Base-by-base conservation (phyloP, 1,284 basidiomycete species). In the Ceratobasidium sp. region DNA sequence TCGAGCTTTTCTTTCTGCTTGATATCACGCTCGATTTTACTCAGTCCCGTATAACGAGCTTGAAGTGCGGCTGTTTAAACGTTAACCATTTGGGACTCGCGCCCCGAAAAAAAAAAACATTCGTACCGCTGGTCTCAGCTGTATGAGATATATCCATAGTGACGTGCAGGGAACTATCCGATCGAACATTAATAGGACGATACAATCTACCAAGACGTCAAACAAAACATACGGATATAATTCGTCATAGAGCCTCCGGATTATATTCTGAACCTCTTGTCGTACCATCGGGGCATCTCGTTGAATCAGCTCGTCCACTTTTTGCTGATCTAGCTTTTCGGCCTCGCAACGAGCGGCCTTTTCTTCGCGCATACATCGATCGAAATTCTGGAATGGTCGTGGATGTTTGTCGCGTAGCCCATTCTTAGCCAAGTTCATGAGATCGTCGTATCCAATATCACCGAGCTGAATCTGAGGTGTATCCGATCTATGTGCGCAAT, bases 251-350 rank as follows among this genome's bases (percentile, higher is more conserved):
- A 46, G 40, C 17, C 28, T 50, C 23, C 75, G 64, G 23, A 77
- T 48, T 10, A 68, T 48, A 42, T 68, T 57, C 26, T 59, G 75
- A 33, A 77, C 44, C 54, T 77, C 75, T n/a, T 68, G 52, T n/a
- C 26, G 66, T 13, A 77, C 38, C 42, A 7, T 52, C 9, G 52
- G 40, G 9, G 17, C 59, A 56, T 77, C 75, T 40, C 42, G 20
- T 3, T 50, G 15, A 50, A 77, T 59, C 17, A 17, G 44, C 42
- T 40, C 44, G 7, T 61, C 48, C 20, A 77, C 33, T 12, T 23
- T 38, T 23, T 50, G 38, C 6, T 59, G 50, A 26, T 77, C 75
- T 20, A 20, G 23, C 0, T 23, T 52, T 40, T 77, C 64, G 23
- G 42, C 23, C 20, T 38, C 33, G 54, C 65, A 48, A 15, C 65